Evolutionary conservation across 352 stramenopile genomes (phyloP), one percentile per base, ranked within the genome.

Genomic region (Phytophthora citricola): DNA sequence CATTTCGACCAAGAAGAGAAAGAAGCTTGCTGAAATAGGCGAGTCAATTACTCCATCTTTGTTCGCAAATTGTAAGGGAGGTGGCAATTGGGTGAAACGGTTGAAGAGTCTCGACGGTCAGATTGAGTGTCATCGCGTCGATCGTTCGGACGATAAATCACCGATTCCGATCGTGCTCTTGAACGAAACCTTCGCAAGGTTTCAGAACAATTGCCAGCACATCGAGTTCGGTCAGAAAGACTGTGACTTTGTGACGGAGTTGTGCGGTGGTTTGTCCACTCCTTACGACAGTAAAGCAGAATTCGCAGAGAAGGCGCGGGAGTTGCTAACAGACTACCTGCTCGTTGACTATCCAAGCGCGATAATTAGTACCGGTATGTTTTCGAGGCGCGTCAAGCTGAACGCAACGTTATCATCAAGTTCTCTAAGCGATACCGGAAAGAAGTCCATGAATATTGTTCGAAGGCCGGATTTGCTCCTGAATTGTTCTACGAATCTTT

Each of bases 151-250:
- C 38, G 58, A 69, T 36, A 11, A 55, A 39, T 17, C 29, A 17
- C 52, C 52, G 32, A 48, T 73, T 64, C 58, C 50, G 31, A 2
- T 68, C 29, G 65, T 64, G 45, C 65, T 73, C n/a, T 73, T 69
- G 24, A 73, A 65, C 46, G 38, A 68, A 57, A 69, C 58, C 8
- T 69, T 69, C 14, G 51, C 52, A 39, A 34, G 48, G 26, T 69
- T 73, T 53, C 27, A 68, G 24, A 17, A 69, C 20, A 69, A 73
- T 45, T 69, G 65, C 39, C 59, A 73, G 45, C 20, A 58, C 20
- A 62, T 69, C 32, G n/a, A 73, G 58, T 60, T 69, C 14, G 15
- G 43, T 10, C 36, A 64, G 9, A 6, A 62, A 32, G 52, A 69
- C 27, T 69, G 65, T 50, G 52, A 73, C 15, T 64, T 73, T 58